Evolutionary conservation across 179 eudicot species (phyloP).

Genomic region (Beta macrorhiza): DNA sequence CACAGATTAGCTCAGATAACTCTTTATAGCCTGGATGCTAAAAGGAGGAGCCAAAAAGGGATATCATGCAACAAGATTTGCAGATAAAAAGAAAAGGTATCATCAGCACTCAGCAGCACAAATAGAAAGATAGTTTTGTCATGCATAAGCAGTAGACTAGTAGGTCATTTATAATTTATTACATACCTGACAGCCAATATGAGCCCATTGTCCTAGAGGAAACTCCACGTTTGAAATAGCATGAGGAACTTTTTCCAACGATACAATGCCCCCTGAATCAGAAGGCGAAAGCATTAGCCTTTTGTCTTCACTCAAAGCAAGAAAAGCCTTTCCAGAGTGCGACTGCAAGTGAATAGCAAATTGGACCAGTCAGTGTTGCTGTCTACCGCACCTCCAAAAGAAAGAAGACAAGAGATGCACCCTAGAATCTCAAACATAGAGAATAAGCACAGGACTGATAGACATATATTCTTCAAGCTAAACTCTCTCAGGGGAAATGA

Average conservation of each 20-base stretch:
- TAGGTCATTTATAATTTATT: not conserved
- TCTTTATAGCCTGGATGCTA: not conserved
- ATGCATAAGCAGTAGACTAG: not conserved
- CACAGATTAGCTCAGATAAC: not conserved
- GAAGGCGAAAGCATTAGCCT: conserved; percentile 52
- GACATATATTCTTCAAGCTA: not conserved
- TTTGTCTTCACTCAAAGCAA: conserved; percentile 56
- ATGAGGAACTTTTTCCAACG: conserved; percentile 34
- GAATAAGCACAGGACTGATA: not conserved
- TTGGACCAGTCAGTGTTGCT: conserved; percentile 3
- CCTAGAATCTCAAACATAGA: not conserved
- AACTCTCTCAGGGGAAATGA: not conserved
- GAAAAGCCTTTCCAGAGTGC: conserved; percentile 49
- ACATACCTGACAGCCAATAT: conserved; percentile 81
- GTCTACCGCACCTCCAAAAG: not conserved
- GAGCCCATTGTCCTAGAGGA: conserved; percentile 70
- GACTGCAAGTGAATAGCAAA: conserved; percentile 40
- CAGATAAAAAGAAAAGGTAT: not conserved
- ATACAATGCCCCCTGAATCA: conserved; percentile 23
- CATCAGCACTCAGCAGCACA: not conserved
- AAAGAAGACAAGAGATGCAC: not conserved
- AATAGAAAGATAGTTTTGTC: not conserved
- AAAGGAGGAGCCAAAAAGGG: not conserved
- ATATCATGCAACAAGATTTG: not conserved
- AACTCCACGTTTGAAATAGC: conserved; percentile 42